Base-by-base conservation (phyloP, 1,139 yeast genomes). In the Scheffersomyces lignicola region DNA sequence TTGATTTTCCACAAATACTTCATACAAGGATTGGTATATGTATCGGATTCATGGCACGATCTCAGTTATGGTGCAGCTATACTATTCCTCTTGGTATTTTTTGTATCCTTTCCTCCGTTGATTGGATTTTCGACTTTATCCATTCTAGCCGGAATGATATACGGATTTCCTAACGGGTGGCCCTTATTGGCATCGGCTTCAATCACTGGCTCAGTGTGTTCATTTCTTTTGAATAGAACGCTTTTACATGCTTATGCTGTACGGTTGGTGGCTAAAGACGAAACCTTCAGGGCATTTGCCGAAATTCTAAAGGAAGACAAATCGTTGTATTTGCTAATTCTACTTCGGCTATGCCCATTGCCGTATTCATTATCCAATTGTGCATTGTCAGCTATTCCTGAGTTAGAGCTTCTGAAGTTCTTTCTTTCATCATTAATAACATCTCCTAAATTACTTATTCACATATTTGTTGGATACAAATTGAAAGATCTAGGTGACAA, bases 341-440 rank as follows among this genome's bases (percentile, higher is more conserved):
- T 90, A 55, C 74, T 92, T 29, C 69, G 97, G 37, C 60, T 90
- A 39, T 88, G 97, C 48, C 98, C 98, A 0, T 73, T 90, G 49
- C 97, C 98, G 0, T 92, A 90, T 54, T 87, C 96, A 3, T 65
- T 90, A 29, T 83, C 95, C 0, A 92, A 92, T 52, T 97, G 97
- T 4, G 97, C 95, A 0, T 69, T 92, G 45, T 92, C 95, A 5
- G 83, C 92, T 3, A 76, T 90, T 15, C 96, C 95, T 0, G 83
- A 86, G 20, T 70, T 89, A 12, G 68, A 82, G 0, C 64, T 80
- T 1, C 41, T 58, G 32, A 78, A 81, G 18, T 92, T 84, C 56
- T 66, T 81, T 6, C 55, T 80, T 27, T 96, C 97, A 1, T 83
- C 92, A 11, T 48, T 79, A 0, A 53, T 86, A 18, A 80, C 95